A percentile compares a stretch with the other conserved stretches of the same genome.
Evolutionary conservation across 768 basidiomycete species (phyloP).

Genomic region (Leccinum sublutescens): DNA sequence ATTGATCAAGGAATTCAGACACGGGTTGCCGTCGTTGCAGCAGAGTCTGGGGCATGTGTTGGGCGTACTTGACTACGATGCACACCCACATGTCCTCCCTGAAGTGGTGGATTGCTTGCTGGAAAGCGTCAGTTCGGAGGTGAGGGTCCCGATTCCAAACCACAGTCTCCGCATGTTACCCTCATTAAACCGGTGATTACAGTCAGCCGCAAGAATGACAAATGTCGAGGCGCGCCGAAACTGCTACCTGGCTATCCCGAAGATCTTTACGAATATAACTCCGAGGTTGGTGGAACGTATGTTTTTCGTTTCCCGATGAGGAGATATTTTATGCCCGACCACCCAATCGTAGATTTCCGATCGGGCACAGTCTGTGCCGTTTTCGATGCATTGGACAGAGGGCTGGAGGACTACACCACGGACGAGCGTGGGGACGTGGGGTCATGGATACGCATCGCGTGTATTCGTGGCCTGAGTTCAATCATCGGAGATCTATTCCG

Average conservation of each 20-base stretch:
- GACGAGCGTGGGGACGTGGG: constrained; percentile 97
- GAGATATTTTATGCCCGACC: constrained; percentile 10
- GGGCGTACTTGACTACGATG: constrained; percentile 64
- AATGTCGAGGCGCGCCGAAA: constrained; percentile 63
- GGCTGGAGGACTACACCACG: constrained; percentile 84
- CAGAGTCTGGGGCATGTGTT: constrained; percentile 73
- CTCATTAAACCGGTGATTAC: constrained; percentile 22
- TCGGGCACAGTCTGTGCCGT: constrained; percentile 45
- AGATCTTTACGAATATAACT: constrained; percentile 46
- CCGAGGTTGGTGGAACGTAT: constrained; percentile 45
- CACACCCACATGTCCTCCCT: constrained; percentile 51
- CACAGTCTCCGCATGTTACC: constrained; percentile 23
- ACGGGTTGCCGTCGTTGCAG: constrained; percentile 53
- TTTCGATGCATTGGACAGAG: constrained; percentile 58
- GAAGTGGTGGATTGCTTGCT: constrained; percentile 59
- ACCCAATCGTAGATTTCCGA: constrained; percentile 43
- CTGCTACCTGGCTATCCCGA: constrained; percentile 45
- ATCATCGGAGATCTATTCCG: constrained; percentile 52
- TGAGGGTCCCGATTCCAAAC: constrained; percentile 33
- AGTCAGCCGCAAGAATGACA: constrained; percentile 35
- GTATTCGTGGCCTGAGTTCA: constrained; percentile 62
- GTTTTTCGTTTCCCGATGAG: constrained; percentile 23
- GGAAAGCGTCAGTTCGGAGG: constrained; percentile 53
- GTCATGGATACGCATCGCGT: constrained; percentile 88
- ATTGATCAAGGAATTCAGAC: constrained; percentile 61